Evolutionary conservation across 345 rosid species (phyloP), one percentile per base, ranked within the genome.

Genomic region (Zanthoxylum bungeanum): DNA sequence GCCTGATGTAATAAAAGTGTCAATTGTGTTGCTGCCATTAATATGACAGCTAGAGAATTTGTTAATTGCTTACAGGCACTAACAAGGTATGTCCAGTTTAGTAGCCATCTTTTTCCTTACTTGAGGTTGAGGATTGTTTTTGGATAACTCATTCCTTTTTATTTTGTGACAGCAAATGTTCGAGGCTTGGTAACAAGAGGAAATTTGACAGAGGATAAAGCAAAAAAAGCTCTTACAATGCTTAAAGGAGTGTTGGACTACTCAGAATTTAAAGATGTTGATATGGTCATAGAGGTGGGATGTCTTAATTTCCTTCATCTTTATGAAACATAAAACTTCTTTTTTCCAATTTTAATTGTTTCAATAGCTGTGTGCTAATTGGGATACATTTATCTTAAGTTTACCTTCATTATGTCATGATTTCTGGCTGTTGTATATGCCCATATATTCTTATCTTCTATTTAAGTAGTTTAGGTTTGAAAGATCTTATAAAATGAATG

Each of bases 241-340:
- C 88, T 94, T 9, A 89, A 87, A 78, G 97, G 98, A 70, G 93
- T 73, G 28, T 76, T 90, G 68, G 96, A 92, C 66, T 92, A 94
- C 79, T 69, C 91, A 24, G 96, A 89, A 61, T 89, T 94, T 69
- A 89, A 78, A 80, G 95, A 94, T 76, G 97, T 90, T 64, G 98
- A 94, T 74, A 84, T 90, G 97, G 97, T 94, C 71, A 89, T 94
- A 72, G 98, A 94, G 97, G 98, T 90, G 44, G 24, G 84, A 36
- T 68, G 40, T 53, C 58, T 70, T 37, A 56, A 42, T 19, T 57
- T 24, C 52, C 39, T 31, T 21, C n/a, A n/a, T n/a, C 16, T 2
- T 52, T 14, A 27, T 71, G 22, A 39, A 51, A 19, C 47, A 31
- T 36, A 22, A 28, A 60, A 66, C 42, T 50, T n/a, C 37, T 42